Conservation (phyloP, 176 grass and related monocot genomes). For the Phragmites australis region DNA sequence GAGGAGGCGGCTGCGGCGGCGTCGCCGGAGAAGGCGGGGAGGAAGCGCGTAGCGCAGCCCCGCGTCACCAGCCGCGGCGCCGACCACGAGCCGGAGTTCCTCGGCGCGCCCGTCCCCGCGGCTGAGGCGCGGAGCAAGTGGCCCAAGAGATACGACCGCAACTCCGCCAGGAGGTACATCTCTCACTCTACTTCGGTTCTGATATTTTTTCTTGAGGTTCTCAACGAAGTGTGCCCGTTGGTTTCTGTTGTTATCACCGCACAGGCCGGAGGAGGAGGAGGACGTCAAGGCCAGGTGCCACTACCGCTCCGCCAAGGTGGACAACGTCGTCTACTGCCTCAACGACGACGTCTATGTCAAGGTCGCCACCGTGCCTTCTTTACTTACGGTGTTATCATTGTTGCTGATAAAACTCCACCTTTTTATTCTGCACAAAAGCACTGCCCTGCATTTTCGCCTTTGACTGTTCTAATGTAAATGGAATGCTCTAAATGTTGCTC, state of each 20-base stretch:
- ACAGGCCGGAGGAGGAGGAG: conserved; percentile 47
- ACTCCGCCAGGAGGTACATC: neutral
- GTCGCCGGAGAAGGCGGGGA: neutral
- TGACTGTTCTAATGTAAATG: neutral
- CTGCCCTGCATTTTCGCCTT: neutral
- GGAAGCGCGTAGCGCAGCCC: conserved; percentile 41
- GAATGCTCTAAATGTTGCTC: neutral
- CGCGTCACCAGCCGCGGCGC: neutral
- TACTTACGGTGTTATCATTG: neutral
- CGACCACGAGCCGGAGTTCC: conserved; percentile 32
- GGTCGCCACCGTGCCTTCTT: conserved; percentile 22
- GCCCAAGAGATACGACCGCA: conserved; percentile 58
- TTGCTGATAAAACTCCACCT: neutral
- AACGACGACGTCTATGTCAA: conserved; percentile 63
- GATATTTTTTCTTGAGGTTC: neutral
- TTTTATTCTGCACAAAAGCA: neutral
- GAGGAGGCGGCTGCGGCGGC: neutral
- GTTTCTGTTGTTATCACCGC: neutral
- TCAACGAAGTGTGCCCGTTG: neutral
- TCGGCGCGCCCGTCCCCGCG: conserved; percentile 40
- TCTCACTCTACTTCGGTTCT: neutral
- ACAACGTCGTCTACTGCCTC: conserved; percentile 47
- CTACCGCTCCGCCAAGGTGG: conserved; percentile 55
- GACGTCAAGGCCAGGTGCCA: conserved; percentile 40
- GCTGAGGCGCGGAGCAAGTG: conserved; percentile 54